Conservation (phyloP, 768 basidiomycete genomes). For the Tylopilus felleus region DNA sequence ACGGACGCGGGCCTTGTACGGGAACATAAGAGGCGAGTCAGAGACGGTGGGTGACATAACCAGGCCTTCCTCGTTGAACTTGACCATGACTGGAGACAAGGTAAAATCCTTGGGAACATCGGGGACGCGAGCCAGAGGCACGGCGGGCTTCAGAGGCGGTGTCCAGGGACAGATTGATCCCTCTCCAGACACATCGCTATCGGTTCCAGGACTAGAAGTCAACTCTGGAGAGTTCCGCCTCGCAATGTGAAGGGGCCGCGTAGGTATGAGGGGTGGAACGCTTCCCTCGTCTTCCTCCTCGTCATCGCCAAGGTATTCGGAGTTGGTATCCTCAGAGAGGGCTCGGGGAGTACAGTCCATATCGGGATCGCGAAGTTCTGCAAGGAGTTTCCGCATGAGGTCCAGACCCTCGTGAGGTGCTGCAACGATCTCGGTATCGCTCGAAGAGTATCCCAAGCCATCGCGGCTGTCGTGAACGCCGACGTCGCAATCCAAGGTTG, state of each 20-base stretch:
- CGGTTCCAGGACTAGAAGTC: background rate
- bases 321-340: constrained; percentile 7
- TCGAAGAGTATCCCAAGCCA: background rate
- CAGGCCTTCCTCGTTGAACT: background rate
- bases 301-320: background rate
- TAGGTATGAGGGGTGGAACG: background rate
- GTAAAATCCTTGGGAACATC: background rate
- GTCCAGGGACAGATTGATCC: constrained; percentile 6
- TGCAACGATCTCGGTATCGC: background rate
- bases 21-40: constrained; percentile 2
- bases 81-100: background rate
- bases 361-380: constrained; percentile 12
- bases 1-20: background rate
- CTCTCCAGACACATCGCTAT: constrained; percentile 1
- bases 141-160: background rate
- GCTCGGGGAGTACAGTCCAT: constrained; percentile 4
- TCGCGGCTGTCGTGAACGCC: background rate
- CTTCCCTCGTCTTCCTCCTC: background rate
- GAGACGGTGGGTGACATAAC: background rate
- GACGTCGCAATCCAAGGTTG: background rate
- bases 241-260: background rate
- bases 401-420: background rate
- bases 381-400: constrained; percentile 14
- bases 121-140: background rate
- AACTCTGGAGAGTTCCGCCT: constrained; percentile 1